Percentiles rank a stretch among this genome's conserved stretches.
phyloP scores from a whole-genome alignment of 805 yeast genomes.

The Jamesozyma hellenica region DNA sequence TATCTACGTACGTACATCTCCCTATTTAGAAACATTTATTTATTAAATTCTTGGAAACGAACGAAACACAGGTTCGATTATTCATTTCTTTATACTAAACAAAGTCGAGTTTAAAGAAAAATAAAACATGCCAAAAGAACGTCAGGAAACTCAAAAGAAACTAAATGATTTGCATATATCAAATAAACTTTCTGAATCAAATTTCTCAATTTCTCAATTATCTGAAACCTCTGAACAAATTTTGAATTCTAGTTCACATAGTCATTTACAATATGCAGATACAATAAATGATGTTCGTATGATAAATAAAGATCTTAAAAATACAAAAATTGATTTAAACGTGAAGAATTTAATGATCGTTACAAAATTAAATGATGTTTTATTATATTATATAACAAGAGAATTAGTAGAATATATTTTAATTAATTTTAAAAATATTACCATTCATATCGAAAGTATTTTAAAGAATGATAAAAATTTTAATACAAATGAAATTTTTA shows the following conservation, averaged over 20 bases:
- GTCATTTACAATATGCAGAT: slow-evolving; percentile 64
- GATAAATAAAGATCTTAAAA: slow-evolving; percentile 59
- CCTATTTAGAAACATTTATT: no score
- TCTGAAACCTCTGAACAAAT: no score
- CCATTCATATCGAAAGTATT: slow-evolving; percentile 66
- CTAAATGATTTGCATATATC: no score
- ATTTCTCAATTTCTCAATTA: no score
- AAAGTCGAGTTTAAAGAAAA: no score
- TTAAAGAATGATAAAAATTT: slow-evolving; percentile 55
- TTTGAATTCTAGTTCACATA: slow-evolving; percentile 1
- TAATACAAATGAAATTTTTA: slow-evolving; percentile 42
- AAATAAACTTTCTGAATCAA: no score
- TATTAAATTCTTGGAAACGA: no score
- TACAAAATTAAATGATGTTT: slow-evolving; percentile 82
- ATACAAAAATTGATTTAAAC: slow-evolving; percentile 62
- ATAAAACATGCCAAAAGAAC: no score
- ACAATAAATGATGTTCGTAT: slow-evolving; percentile 74
- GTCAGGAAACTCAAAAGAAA: no score
- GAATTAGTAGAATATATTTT: slow-evolving; percentile 75
- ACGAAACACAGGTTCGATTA: no score
- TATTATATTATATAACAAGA: slow-evolving; percentile 62
- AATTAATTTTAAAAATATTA: slow-evolving; percentile 29
- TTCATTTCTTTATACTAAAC: no score
- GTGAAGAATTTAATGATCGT: slow-evolving; percentile 67
- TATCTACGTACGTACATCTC: no score